Percentiles rank a stretch among this genome's conserved stretches.
Conservation (phyloP, 2,329 filamentous ascomycete genomes). For the Aureobasidium sp. region DNA sequence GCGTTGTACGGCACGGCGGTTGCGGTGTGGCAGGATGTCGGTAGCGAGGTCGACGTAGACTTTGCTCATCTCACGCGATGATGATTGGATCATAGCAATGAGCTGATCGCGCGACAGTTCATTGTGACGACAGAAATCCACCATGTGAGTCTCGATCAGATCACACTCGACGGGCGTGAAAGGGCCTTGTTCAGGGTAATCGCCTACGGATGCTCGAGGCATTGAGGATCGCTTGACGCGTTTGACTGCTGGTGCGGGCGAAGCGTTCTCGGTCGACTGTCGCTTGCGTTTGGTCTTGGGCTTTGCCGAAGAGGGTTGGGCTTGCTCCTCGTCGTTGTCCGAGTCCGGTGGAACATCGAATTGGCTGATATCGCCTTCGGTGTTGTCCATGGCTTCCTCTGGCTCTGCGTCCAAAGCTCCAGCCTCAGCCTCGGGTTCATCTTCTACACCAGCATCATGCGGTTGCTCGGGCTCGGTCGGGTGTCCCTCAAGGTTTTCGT, state of each 20-base stretch:
- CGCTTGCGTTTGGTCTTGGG: constrained; percentile 12
- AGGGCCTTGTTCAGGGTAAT: constrained; percentile 1
- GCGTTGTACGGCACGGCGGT: constrained; percentile 25
- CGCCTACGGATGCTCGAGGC: neutral
- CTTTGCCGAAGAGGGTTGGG: constrained; percentile 4
- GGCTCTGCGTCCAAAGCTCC: neutral
- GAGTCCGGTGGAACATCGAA: constrained; percentile 5
- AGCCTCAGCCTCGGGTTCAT: constrained; percentile 10
- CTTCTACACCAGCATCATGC: neutral
- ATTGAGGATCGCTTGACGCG: constrained; percentile 1
- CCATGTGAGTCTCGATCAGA: constrained; percentile 5
- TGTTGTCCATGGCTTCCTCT: neutral
- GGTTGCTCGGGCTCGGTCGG: neutral
- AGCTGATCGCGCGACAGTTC: neutral
- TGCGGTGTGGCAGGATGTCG: constrained; percentile 8
- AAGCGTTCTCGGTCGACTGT: neutral
- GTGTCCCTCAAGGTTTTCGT: neutral
- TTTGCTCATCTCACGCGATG: constrained; percentile 5
- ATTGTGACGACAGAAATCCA: neutral
- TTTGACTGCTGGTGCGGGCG: neutral
- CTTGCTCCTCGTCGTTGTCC: neutral
- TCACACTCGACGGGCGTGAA: constrained; percentile 12
- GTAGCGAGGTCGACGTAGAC: neutral
- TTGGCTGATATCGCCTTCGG: constrained; percentile 1
- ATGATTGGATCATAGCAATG: constrained; percentile 10